phyloP scores from a whole-genome alignment of 2,329 filamentous ascomycete species.

The Cryphonectria carpinicola region DNA sequence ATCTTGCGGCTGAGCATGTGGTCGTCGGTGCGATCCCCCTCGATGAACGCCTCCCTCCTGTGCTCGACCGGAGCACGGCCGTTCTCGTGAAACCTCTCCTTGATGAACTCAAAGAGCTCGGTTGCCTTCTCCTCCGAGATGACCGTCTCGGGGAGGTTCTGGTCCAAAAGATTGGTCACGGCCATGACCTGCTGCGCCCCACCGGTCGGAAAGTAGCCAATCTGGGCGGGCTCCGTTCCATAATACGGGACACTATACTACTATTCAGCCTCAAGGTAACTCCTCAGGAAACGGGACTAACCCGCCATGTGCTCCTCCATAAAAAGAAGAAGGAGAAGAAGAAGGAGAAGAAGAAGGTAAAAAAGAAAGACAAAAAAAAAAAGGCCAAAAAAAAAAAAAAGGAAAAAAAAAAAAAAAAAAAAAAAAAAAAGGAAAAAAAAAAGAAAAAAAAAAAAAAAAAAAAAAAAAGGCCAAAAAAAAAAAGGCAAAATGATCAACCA shows the following conservation, averaged over 20 bases:
- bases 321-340: neutral
- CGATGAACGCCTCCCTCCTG: constrained; percentile 75
- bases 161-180: constrained; percentile 82
- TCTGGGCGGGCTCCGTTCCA: constrained; percentile 49
- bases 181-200: constrained; percentile 82
- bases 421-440: fast-evolving
- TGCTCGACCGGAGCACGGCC: constrained; percentile 74
- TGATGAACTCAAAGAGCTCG: constrained; percentile 81
- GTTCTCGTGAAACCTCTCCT: constrained; percentile 78
- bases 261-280: constrained; percentile 38
- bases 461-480: too few relatives aligned
- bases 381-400: too few relatives aligned
- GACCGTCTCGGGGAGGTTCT: constrained; percentile 75
- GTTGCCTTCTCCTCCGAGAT: constrained; percentile 87
- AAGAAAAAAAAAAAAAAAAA: too few relatives aligned
- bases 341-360: too few relatives aligned
- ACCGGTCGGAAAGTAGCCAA: constrained; percentile 60
- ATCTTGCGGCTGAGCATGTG: constrained; percentile 83
- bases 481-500: neutral
- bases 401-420: neutral
- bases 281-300: constrained; percentile 53
- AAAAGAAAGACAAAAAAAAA: too few relatives aligned
- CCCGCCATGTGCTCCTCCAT: constrained; percentile 33
- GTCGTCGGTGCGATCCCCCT: constrained; percentile 73
- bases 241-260: constrained; percentile 56